Base-by-base conservation (phyloP, 1,284 basidiomycete genomes). In the Mycosarcoma maydis region DNA sequence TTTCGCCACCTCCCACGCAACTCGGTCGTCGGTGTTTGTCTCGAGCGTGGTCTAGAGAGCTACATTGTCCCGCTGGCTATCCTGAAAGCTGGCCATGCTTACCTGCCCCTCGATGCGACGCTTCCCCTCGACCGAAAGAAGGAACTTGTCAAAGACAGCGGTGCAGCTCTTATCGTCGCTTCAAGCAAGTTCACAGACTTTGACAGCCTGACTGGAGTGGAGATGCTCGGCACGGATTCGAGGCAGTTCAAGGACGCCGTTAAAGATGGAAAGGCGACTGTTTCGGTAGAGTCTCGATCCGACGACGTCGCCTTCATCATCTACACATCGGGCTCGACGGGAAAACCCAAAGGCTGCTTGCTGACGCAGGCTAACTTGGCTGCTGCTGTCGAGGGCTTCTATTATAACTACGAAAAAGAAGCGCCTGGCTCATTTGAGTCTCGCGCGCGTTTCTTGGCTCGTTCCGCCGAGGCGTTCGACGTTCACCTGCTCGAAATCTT, bases 401-500 rank as follows among this genome's bases (percentile, higher is more conserved):
- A 53, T 8, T 29, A 32, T 6, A 41, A 54, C 8, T 72, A 74
- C 41, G 75, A 75, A 29, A n/a, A 38, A 7, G 68, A 71, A 10
- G 65, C 61, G 8, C 76, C 76, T 0, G 64, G 64, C 19, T 65
- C 73, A 2, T 59, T 75, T 41, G 30, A 45, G 14, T 19, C 38
- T 22, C 39, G 41, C 16, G 68, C 70, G 4, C 74, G 77, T 22
- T 78, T 76, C 53, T 58, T 80, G n/a, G 78, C 78, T 4, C 70
- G 78, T 8, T 78, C 76, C 6, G 72, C 77, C 2, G 78, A 80
- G 40, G 76, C 78, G 0, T 80, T 80, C 43, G 82, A 82, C 46
- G 79, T 81, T 4, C 79, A 80, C 33, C 61, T 83, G 20, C 58
- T 80, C 24, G 82, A 83, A 62, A 64, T 75, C 29, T 76, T 82